Conservation (phyloP, 75 land plant species). For the Selaginella tamariscina region DNA sequence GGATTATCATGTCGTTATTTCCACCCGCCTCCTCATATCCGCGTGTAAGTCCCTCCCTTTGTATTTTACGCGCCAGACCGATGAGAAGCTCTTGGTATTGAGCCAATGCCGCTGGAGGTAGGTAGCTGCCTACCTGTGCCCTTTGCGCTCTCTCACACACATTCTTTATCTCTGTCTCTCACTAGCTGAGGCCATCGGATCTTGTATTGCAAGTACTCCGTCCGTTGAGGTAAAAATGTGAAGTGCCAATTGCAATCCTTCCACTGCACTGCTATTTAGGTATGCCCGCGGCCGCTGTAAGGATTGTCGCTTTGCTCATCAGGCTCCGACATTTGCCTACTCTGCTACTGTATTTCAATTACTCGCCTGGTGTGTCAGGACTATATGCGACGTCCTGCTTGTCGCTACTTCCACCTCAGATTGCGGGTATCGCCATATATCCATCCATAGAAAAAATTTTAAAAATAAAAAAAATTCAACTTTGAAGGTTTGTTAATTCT, state of each 20-base stretch:
- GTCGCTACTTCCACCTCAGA: slow-evolving; percentile 30
- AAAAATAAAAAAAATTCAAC: no score
- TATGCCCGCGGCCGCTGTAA: slow-evolving; percentile 23
- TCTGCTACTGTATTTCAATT: neutral
- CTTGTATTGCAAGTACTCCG: no score
- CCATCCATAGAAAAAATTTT: no score
- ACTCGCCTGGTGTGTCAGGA: slow-evolving; percentile 21
- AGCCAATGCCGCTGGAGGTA: neutral
- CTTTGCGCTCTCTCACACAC: neutral
- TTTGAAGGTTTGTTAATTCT: no score
- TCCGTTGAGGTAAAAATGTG: no score
- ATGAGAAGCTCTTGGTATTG: slow-evolving; percentile 23
- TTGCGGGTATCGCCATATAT: neutral
- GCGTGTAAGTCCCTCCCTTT: slow-evolving; percentile 18
- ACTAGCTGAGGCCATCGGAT: neutral
- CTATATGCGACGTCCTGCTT: slow-evolving; percentile 19
- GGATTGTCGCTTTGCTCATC: slow-evolving; percentile 30
- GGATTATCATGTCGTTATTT: slow-evolving; percentile 21
- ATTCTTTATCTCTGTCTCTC: neutral
- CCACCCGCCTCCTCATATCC: slow-evolving; percentile 24
- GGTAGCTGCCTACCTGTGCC: neutral
- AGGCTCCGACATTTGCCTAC: slow-evolving; percentile 12
- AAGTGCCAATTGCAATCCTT: no score
- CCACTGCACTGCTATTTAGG: no score
- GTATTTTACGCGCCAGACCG: slow-evolving; percentile 6